Conservation (phyloP, 805 yeast species). For the Starmerella sp. region DNA sequence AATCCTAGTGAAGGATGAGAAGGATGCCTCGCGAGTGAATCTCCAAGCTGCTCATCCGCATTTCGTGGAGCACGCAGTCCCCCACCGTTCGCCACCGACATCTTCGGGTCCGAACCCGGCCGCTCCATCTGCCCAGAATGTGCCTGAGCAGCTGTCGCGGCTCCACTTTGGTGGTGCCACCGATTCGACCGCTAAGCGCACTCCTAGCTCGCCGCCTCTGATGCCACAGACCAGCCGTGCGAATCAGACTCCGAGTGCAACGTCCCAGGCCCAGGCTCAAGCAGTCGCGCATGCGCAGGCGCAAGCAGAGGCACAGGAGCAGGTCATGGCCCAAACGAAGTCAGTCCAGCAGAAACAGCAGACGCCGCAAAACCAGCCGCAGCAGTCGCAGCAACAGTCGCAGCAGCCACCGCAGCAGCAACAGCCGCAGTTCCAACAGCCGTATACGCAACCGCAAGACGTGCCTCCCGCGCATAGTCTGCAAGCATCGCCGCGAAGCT, state of each 20-base stretch:
- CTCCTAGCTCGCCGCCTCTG: background rate
- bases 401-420: background rate
- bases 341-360: background rate
- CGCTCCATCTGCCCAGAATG: background rate
- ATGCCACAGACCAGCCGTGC: background rate
- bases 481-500: background rate
- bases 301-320: slow-evolving; percentile 5
- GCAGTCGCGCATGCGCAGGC: slow-evolving; percentile 7
- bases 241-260: background rate
- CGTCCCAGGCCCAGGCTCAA: slow-evolving; percentile 9
- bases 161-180: slow-evolving; percentile 7
- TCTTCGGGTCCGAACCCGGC: background rate
- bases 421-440: background rate
- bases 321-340: background rate
- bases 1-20: slow-evolving; percentile 21
- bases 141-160: slow-evolving; percentile 5
- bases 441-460: background rate
- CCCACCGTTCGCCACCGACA: slow-evolving; percentile 13
- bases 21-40: slow-evolving; percentile 6
- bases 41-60: slow-evolving; percentile 22
- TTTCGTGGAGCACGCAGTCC: slow-evolving; percentile 19
- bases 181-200: background rate
- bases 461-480: background rate
- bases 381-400: background rate
- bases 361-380: background rate